Conservation (phyloP, 495 filamentous ascomycete species). For the Jackrogersella minutella region DNA sequence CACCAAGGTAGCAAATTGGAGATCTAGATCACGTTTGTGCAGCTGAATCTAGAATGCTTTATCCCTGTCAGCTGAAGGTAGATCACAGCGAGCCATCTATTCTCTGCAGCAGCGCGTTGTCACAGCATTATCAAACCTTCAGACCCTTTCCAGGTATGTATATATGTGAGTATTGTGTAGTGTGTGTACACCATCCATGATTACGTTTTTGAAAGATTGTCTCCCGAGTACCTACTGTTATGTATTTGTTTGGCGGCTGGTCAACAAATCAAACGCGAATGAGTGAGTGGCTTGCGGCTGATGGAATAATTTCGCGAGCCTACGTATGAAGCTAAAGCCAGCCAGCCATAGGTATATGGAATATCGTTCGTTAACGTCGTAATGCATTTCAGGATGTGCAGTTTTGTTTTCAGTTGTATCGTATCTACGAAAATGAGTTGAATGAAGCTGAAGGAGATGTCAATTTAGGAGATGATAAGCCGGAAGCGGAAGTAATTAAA, state of each 20-base stretch:
- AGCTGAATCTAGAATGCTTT: slow-evolving; percentile 20
- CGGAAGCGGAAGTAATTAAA: slow-evolving; percentile 12
- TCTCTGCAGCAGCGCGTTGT: slow-evolving; percentile 20
- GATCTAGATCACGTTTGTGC: not conserved
- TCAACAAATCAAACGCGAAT: not conserved
- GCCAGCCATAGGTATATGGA: not conserved
- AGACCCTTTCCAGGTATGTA: not conserved
- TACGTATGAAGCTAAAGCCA: not conserved
- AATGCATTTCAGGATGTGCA: not conserved
- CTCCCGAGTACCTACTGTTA: no score
- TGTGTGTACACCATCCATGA: no score
- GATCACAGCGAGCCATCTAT: not conserved
- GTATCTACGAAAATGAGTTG: not conserved
- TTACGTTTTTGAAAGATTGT: no score
- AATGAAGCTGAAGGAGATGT: not conserved
- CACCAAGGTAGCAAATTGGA: not conserved
- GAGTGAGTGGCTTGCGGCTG: slow-evolving; percentile 14
- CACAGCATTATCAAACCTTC: slow-evolving; percentile 8
- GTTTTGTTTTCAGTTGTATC: not conserved
- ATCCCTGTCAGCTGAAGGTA: slow-evolving; percentile 21
- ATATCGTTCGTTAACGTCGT: not conserved
- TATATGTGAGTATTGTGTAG: no score
- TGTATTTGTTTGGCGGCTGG: no score
- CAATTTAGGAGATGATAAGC: not conserved
- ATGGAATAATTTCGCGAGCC: slow-evolving; percentile 4